Evolutionary conservation across 805 yeast genomes (phyloP).

Genomic region (Ogataea philodendri): DNA sequence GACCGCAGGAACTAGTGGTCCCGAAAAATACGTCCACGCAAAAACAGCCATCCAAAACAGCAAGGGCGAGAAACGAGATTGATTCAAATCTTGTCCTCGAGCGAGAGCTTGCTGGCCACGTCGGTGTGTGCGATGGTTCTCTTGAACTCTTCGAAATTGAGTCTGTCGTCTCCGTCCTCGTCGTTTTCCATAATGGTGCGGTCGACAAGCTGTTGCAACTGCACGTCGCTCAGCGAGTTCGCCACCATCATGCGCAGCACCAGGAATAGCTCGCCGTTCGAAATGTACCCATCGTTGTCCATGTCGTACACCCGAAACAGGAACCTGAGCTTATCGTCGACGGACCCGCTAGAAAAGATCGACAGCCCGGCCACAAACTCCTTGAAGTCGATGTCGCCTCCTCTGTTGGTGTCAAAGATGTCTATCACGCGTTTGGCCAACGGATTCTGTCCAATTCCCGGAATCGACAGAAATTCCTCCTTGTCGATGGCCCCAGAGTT

Average conservation of each 20-base stretch:
- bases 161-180: constrained; percentile 77
- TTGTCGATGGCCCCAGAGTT: constrained; percentile 89
- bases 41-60: constrained; percentile 21
- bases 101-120: constrained; percentile 31
- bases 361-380: constrained; percentile 74
- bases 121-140: constrained; percentile 52
- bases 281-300: constrained; percentile 90
- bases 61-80: constrained; percentile 34
- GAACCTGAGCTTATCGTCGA: constrained; percentile 78
- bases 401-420: constrained; percentile 88
- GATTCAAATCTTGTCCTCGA: constrained; percentile 29
- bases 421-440: constrained; percentile 87
- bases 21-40: constrained; percentile 20
- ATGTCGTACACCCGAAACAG: constrained; percentile 94
- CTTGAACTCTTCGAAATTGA: constrained; percentile 84
- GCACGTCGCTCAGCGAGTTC: constrained; percentile 76
- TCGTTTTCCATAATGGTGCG: constrained; percentile 94
- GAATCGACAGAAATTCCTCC: constrained; percentile 86
- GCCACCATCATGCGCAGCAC: constrained; percentile 98
- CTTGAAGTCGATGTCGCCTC: constrained; percentile 92
- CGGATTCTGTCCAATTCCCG: constrained; percentile 90
- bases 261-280: constrained; percentile 90
- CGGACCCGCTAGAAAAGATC: constrained; percentile 80
- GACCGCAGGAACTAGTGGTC: constrained; percentile 11
- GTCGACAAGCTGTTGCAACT: constrained; percentile 95